These are phyloP conservation scores for Solanum piurae DNA, from an alignment of 257 asterid genomes.

Conservation along the genomic window DNA sequence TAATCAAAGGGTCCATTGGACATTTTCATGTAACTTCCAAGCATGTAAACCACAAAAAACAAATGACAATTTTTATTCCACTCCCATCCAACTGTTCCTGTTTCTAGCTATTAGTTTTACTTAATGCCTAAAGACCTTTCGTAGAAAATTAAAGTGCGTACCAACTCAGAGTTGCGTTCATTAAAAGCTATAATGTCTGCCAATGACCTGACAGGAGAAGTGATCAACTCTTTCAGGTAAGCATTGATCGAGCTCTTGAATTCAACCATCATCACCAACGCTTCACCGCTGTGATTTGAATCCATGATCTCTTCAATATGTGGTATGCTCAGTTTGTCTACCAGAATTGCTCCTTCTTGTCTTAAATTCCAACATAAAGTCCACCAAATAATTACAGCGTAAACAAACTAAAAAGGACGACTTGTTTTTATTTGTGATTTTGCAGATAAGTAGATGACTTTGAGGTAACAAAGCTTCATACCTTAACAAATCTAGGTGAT, in stretches of 20 bases:
- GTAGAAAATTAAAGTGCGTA: neutral
- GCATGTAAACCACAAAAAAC: neutral
- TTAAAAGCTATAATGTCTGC: constrained; percentile 34
- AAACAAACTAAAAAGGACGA: neutral
- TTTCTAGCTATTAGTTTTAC: neutral
- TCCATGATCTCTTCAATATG: constrained; percentile 1
- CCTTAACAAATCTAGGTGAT: constrained; percentile 21
- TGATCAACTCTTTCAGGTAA: constrained; percentile 21
- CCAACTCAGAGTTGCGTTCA: constrained; percentile 18
- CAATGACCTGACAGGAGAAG: constrained; percentile 38
- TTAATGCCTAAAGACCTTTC: neutral
- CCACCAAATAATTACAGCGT: neutral
- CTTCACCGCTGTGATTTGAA: constrained; percentile 1
- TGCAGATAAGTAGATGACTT: constrained; percentile 8
- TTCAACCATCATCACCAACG: constrained; percentile 11
- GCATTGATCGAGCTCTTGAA: constrained; percentile 28
- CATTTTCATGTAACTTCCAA: neutral
- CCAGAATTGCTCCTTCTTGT: constrained; percentile 23
- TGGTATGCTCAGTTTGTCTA: constrained; percentile 22
- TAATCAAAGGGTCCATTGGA: neutral
- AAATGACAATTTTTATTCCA: neutral
- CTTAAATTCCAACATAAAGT: constrained; percentile 8
- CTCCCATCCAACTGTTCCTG: neutral
- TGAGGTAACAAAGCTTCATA: constrained; percentile 9
- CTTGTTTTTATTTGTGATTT: neutral